phyloP scores from a whole-genome alignment of 2,329 filamentous ascomycete species.

The Cladosporium sp. region DNA sequence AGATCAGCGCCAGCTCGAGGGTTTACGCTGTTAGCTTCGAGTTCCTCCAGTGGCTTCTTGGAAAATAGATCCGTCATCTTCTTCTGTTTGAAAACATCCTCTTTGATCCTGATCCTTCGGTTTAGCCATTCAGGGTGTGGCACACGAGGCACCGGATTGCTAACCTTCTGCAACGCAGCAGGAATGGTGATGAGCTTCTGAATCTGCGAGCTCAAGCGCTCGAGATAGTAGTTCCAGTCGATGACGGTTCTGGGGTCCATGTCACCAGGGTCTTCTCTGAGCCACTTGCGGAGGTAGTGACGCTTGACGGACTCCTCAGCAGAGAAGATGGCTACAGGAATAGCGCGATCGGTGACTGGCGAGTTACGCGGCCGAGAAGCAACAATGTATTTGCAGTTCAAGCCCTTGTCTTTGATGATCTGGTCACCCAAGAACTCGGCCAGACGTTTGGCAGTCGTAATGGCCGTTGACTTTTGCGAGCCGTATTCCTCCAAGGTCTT shows the following conservation, averaged over 20 bases:
- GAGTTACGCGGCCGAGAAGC: slow-evolving; percentile 82
- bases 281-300: slow-evolving; percentile 89
- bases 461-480: slow-evolving; percentile 94
- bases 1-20: slow-evolving; percentile 56
- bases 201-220: slow-evolving; percentile 93
- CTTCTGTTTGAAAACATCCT: slow-evolving; percentile 97
- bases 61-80: slow-evolving; percentile 94
- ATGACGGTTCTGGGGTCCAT: slow-evolving; percentile 88
- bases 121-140: slow-evolving; percentile 96
- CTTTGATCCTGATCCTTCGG: slow-evolving; percentile 87
- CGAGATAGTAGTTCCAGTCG: slow-evolving; percentile 97
- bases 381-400: slow-evolving; percentile 99
- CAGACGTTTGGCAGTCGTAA: slow-evolving; percentile 91
- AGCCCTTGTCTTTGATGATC: slow-evolving; percentile 98
- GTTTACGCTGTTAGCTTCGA: slow-evolving; percentile 58
- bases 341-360: slow-evolving; percentile 89
- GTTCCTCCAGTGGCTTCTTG: slow-evolving; percentile 71
- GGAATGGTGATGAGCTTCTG: slow-evolving; percentile 99
- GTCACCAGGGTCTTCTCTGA: slow-evolving; percentile 87
- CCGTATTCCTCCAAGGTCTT: slow-evolving; percentile 98
- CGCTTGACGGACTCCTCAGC: slow-evolving; percentile 86
- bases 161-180: slow-evolving; percentile 89
- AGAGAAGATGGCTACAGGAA: slow-evolving; percentile 96
- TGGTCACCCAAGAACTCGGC: slow-evolving; percentile 96
- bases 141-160: slow-evolving; percentile 91